phyloP scores from a whole-genome alignment of 768 basidiomycete genomes.

The Tulasnella sp. region DNA sequence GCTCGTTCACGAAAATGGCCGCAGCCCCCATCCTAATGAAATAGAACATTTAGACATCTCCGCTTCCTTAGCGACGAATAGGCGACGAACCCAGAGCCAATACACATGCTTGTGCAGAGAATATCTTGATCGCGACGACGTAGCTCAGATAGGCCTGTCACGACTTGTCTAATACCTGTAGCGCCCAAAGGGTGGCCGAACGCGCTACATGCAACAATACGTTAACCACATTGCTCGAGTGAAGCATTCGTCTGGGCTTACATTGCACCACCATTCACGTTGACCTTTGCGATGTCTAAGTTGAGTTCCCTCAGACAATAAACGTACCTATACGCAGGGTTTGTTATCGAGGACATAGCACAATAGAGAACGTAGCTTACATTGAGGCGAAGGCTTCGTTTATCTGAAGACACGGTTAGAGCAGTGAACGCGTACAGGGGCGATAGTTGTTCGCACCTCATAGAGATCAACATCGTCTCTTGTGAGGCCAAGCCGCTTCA shows the following conservation, averaged over 20 bases:
- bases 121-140: conserved; percentile 35
- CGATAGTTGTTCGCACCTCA: conserved; percentile 42
- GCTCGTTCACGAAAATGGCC: conserved; percentile 19
- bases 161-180: conserved; percentile 35
- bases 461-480: conserved; percentile 71
- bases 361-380: conserved; percentile 34
- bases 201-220: conserved; percentile 21
- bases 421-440: background rate
- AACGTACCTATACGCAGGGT: conserved; percentile 32
- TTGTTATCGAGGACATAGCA: too few species aligned
- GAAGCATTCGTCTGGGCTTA: background rate
- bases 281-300: conserved; percentile 72
- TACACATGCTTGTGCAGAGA: conserved; percentile 37
- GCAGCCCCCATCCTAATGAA: conserved; percentile 17
- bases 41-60: background rate
- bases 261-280: conserved; percentile 41
- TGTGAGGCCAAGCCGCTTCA: conserved; percentile 50
- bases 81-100: conserved; percentile 26
- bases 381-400: conserved; percentile 92
- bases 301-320: conserved; percentile 77
- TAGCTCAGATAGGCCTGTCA: conserved; percentile 34
- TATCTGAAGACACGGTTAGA: conserved; percentile 41
- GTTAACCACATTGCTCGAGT: background rate
- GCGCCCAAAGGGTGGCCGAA: conserved; percentile 25
- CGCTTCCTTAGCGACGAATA: background rate